Base-by-base conservation (phyloP, 1,284 basidiomycete species). In the Amylostereum chailletii region DNA sequence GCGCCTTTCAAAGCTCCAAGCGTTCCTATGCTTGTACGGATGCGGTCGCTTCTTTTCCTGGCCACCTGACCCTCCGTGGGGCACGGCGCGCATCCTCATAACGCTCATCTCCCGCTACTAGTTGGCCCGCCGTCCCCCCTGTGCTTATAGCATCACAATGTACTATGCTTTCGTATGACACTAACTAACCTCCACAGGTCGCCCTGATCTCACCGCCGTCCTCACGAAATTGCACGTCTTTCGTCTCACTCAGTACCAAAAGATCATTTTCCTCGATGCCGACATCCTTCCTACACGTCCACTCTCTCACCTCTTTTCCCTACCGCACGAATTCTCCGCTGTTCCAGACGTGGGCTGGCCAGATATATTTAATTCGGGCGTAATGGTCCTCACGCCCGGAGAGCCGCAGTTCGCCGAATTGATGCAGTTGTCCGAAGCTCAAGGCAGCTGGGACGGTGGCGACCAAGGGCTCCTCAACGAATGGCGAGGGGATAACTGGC, bases 331-430 rank as follows among this genome's bases (percentile, higher is more conserved):
- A 53, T 89, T 89, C 56, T 87, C 94, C 40, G 95, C 95, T 7
- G 88, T 84, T 11, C 92, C 95, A 4, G 95, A 99, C 66, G 90
- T 92, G 32, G 95, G 95, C 57, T 99, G 95, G 95, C 95, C 95
- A 38, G 95, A 99, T 66, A 94, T 95, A 53, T 98, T 99, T 74
- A 99, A 98, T 66, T 95, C 94, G 29, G 95, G 95, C 39, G 83
- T 98, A 43, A 80, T 99, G 70, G 90, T 97, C 49, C 69, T 94
- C 43, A 77, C 77, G 39, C 95, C 95, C 0, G 82, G 84, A 1
- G 74, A 86, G 56, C 78, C 82, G 48, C 93, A 93, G 58, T 98
- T 96, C 65, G 71, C 78, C 2, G 77, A 84, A 45, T 74, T 98
- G 47, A 77, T 74, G 52, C 67, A 74, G 9, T 74, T 94, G 48